Conservation (phyloP, 2,329 filamentous ascomycete species). For the Xylaria sp. region DNA sequence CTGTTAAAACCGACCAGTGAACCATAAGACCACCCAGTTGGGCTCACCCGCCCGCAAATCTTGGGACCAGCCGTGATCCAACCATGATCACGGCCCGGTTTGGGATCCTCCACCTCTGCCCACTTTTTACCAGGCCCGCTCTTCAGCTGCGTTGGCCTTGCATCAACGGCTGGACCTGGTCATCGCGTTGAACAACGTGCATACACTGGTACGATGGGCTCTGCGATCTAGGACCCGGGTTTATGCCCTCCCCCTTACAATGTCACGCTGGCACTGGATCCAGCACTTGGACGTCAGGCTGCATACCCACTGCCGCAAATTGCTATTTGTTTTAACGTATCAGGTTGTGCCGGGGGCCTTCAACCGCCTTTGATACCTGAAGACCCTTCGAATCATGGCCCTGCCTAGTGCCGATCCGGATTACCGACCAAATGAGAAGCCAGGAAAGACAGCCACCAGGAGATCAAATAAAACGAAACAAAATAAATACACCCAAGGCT, state of each 20-base stretch:
- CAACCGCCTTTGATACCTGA: constrained; percentile 25
- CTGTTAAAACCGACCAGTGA: constrained; percentile 36
- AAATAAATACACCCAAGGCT: constrained; percentile 13
- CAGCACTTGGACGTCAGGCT: constrained; percentile 31
- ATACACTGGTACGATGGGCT: constrained; percentile 31
- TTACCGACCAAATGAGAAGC: constrained; percentile 11
- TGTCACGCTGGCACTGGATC: constrained; percentile 30
- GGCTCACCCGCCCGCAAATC: constrained; percentile 36
- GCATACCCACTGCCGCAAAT: constrained; percentile 25
- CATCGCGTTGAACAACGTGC: constrained; percentile 31
- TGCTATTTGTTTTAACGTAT: constrained; percentile 18
- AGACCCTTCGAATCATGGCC: constrained; percentile 15
- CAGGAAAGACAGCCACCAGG: constrained; percentile 1
- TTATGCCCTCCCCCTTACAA: constrained; percentile 27
- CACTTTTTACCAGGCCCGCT: constrained; percentile 26
- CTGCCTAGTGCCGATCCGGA: constrained; percentile 18
- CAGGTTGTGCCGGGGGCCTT: constrained; percentile 15
- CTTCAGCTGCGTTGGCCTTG: constrained; percentile 42
- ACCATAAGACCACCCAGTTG: constrained; percentile 38
- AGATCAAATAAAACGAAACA: no score
- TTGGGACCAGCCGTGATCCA: constrained; percentile 30
- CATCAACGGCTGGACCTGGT: constrained; percentile 41
- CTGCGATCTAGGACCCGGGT: constrained; percentile 31
- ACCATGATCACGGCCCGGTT: constrained; percentile 27
- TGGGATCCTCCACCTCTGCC: constrained; percentile 25